These are phyloP conservation scores for Kluyveromyces dobzhanskii DNA, from an alignment of 805 yeast genomes.

Conservation along the genomic window DNA sequence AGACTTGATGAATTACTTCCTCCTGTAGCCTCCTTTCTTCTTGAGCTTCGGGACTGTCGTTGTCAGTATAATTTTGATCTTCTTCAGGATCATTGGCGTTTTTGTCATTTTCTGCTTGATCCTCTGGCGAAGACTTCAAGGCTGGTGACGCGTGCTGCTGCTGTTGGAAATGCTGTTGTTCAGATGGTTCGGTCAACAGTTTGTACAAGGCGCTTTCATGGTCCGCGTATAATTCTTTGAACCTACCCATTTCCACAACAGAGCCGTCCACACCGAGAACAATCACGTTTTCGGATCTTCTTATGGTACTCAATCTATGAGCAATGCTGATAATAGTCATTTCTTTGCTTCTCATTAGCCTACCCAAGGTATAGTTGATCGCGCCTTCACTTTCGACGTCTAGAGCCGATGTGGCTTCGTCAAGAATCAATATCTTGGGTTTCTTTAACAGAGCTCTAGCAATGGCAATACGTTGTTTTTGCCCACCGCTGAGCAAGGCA, in stretches of 20 bases:
- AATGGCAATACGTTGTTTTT: conserved; percentile 76
- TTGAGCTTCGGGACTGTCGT: conserved; percentile 1
- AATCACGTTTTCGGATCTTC: conserved; percentile 74
- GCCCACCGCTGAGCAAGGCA: conserved; percentile 80
- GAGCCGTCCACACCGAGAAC: conserved; percentile 77
- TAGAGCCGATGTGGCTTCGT: conserved; percentile 86
- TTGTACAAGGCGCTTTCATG: conserved; percentile 33
- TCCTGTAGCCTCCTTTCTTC: conserved; percentile 5
- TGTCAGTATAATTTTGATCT: neutral
- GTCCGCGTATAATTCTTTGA: conserved; percentile 46
- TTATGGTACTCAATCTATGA: conserved; percentile 84
- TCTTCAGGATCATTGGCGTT: neutral
- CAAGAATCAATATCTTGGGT: conserved; percentile 67
- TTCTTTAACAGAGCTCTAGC: conserved; percentile 74
- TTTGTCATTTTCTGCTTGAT: neutral
- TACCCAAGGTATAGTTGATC: conserved; percentile 70
- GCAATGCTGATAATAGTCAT: conserved; percentile 86
- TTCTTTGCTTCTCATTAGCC: conserved; percentile 48
- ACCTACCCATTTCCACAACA: conserved; percentile 69
- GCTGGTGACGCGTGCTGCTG: conserved; percentile 3
- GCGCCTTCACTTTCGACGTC: conserved; percentile 68
- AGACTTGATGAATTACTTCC: conserved; percentile 9
- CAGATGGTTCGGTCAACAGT: conserved; percentile 31
- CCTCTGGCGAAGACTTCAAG: conserved; percentile 5
- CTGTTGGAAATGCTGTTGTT: conserved; percentile 9